phyloP scores from a whole-genome alignment of 164 flowering plant species.

The Nymphaea colorata region DNA sequence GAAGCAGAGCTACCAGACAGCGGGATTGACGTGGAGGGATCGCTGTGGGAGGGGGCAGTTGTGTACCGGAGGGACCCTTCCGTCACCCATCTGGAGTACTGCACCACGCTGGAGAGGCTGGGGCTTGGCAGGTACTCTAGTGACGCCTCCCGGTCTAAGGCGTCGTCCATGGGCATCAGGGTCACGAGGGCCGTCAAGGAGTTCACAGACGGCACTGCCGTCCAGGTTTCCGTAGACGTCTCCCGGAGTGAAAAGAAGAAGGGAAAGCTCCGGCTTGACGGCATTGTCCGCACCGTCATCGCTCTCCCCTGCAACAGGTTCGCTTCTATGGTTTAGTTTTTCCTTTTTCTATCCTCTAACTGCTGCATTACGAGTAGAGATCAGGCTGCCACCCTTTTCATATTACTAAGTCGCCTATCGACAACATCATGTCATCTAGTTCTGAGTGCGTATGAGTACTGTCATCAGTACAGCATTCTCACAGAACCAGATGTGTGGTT shows the following conservation, averaged over 20 bases:
- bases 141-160: constrained; percentile 51
- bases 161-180: constrained; percentile 68
- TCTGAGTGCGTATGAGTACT: too few species aligned
- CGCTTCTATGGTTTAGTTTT: not conserved
- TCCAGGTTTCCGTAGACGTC: constrained; percentile 71
- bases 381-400: too few species aligned
- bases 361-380: too few species aligned
- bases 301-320: constrained; percentile 77
- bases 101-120: constrained; percentile 89
- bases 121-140: constrained; percentile 63
- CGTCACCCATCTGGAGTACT: constrained; percentile 60
- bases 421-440: too few species aligned
- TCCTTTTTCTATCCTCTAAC: not conserved
- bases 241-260: constrained; percentile 54
- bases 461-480: too few species aligned
- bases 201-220: constrained; percentile 72
- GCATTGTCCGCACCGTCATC: constrained; percentile 69
- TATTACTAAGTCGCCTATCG: too few species aligned
- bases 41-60: constrained; percentile 95
- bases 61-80: constrained; percentile 59
- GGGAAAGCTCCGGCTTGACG: constrained; percentile 63
- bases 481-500: too few species aligned
- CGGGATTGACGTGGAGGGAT: not conserved
- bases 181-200: constrained; percentile 74
- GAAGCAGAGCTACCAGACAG: not conserved